phyloP scores from a whole-genome alignment of 1,284 basidiomycete species.

The Cutaneotrichosporon cutaneum region DNA sequence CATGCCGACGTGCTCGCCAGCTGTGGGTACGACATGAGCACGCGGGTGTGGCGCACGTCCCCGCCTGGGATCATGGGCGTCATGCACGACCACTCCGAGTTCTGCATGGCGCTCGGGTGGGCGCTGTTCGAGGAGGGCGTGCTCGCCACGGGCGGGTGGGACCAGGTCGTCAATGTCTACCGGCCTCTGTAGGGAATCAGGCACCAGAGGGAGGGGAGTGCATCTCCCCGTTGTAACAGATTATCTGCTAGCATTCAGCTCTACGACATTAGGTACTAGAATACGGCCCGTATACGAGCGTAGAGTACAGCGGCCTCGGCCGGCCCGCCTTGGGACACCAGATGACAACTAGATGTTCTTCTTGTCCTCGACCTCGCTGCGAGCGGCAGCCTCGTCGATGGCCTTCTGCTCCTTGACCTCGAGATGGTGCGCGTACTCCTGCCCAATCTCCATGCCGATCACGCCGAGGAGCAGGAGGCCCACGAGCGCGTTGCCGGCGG shows the following conservation, averaged over 20 bases:
- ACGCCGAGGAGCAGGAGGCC: conserved; percentile 60
- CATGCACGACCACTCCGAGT: conserved; percentile 83
- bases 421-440: conserved; percentile 73
- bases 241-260: conserved; percentile 6
- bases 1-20: conserved; percentile 64
- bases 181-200: conserved; percentile 10
- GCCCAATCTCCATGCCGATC: conserved; percentile 66
- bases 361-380: conserved; percentile 30
- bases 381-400: conserved; percentile 47
- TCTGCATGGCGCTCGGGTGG: conserved; percentile 90
- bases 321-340: background rate
- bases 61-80: conserved; percentile 19
- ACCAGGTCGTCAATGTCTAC: conserved; percentile 76
- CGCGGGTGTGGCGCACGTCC: conserved; percentile 53
- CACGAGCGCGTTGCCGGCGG: conserved; percentile 80
- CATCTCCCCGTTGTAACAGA: conserved; percentile 6
- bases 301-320: conserved; percentile 4
- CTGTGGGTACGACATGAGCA: conserved; percentile 75
- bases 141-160: conserved; percentile 87
- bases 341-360: conserved; percentile 30
- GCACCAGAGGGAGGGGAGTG: background rate
- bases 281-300: background rate
- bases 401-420: conserved; percentile 64
- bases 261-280: conserved; percentile 9
- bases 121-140: conserved; percentile 74